Evolutionary conservation across 2,329 filamentous ascomycete genomes (phyloP).

Genomic region (Fusarium domesticum): DNA sequence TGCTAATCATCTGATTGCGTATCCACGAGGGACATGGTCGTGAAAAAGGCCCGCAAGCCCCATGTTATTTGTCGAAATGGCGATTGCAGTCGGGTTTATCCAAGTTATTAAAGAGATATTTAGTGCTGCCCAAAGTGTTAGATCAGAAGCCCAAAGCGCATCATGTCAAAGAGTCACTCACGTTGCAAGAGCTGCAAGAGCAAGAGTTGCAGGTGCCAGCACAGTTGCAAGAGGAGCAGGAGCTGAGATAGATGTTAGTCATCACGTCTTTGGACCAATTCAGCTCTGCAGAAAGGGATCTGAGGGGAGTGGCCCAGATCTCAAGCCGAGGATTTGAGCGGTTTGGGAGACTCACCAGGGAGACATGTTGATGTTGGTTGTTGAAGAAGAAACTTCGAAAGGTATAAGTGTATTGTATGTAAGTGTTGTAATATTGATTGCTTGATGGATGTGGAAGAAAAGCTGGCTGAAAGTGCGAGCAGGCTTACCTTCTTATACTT

Average conservation of each 20-base stretch:
- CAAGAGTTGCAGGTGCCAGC: constrained; percentile 21
- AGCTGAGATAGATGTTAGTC: constrained; percentile 5
- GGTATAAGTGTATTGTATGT: constrained; percentile 17
- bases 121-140: constrained; percentile 26
- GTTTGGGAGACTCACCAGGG: constrained; percentile 24
- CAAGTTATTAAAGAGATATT: constrained; percentile 18
- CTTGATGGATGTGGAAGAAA: constrained; percentile 26
- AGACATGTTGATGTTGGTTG: constrained; percentile 29
- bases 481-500: constrained; percentile 26
- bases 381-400: constrained; percentile 27
- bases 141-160: background rate
- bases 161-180: constrained; percentile 3
- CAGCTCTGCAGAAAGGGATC: constrained; percentile 1
- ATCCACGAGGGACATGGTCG: constrained; percentile 9
- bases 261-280: background rate
- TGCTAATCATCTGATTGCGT: constrained; percentile 10
- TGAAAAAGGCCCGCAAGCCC: constrained; percentile 7
- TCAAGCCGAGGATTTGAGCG: background rate
- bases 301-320: background rate
- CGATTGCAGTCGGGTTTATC: constrained; percentile 15
- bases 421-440: constrained; percentile 17
- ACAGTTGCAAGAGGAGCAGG: constrained; percentile 26
- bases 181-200: constrained; percentile 27
- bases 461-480: constrained; percentile 15
- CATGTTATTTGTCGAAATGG: constrained; percentile 1